Conservation (phyloP, 306 rosid species). For the Benincasa hispida region DNA sequence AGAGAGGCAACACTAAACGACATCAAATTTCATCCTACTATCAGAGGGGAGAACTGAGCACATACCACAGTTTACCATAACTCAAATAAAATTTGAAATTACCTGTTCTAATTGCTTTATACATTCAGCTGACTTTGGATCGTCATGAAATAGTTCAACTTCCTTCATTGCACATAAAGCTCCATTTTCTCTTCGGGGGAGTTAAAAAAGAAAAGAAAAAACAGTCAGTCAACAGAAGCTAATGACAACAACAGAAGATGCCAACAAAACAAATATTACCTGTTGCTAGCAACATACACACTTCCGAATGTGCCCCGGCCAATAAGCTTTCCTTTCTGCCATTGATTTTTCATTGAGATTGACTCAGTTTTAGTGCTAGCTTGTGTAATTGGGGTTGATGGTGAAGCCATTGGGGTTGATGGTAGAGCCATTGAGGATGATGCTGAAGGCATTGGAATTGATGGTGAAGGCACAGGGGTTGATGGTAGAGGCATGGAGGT, state of each 20-base stretch:
- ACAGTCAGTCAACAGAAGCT: constrained; percentile 1
- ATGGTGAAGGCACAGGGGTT: neutral
- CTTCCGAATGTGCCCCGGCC: constrained; percentile 99
- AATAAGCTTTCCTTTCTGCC: constrained; percentile 94
- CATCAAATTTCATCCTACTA: neutral
- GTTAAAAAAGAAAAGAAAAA: neutral
- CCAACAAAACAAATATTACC: constrained; percentile 29
- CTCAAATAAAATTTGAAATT: neutral
- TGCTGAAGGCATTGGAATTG: neutral
- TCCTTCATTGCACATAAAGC: constrained; percentile 99
- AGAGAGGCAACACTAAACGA: constrained; percentile 8
- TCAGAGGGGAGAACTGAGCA: neutral
- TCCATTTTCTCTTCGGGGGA: constrained; percentile 58
- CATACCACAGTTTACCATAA: neutral
- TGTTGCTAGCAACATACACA: constrained; percentile 82
- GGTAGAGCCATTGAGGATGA: neutral
- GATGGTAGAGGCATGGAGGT: neutral
- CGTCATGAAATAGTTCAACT: constrained; percentile 73
- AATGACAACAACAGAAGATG: constrained; percentile 7
- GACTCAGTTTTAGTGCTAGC: constrained; percentile 32
- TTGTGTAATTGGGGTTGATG: constrained; percentile 16
- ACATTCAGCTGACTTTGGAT: constrained; percentile 83
- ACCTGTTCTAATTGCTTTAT: constrained; percentile 97
- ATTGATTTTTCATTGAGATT: constrained; percentile 50
- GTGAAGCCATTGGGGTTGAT: neutral